phyloP scores from a whole-genome alignment of 495 filamentous ascomycete genomes.

The Monascus purpureus region DNA sequence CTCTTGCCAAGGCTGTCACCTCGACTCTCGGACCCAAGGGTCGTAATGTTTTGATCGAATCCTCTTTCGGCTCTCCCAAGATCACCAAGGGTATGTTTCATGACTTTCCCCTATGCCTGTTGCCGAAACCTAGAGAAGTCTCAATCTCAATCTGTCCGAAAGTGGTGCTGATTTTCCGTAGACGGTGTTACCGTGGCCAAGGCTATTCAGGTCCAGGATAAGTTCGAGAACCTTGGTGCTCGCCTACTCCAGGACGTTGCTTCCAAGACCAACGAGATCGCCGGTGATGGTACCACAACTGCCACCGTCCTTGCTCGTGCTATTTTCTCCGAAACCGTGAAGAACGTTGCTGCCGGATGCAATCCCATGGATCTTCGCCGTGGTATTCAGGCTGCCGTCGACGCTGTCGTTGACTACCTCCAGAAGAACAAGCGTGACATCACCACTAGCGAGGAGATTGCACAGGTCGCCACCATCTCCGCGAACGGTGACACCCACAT shows the following conservation, averaged over 20 bases:
- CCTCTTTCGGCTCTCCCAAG: slow-evolving; percentile 93
- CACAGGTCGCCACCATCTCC: slow-evolving; percentile 94
- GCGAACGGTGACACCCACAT: slow-evolving; percentile 96
- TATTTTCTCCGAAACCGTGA: slow-evolving; percentile 99
- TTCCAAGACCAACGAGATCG: slow-evolving; percentile 97
- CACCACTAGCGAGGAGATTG: slow-evolving; percentile 92
- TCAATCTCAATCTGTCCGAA: not conserved
- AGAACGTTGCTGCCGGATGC: slow-evolving; percentile 98
- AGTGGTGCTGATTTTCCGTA: slow-evolving; percentile 28
- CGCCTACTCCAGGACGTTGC: slow-evolving; percentile 94
- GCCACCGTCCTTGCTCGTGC: slow-evolving; percentile 93
- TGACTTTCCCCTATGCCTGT: no score
- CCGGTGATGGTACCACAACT: slow-evolving; percentile 96
- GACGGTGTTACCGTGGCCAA: slow-evolving; percentile 92
- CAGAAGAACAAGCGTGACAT: slow-evolving; percentile 91
- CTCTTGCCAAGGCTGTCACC: slow-evolving; percentile 87
- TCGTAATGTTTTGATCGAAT: slow-evolving; percentile 95
- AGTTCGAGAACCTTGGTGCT: slow-evolving; percentile 98
- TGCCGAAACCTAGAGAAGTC: no score
- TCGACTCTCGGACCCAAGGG: slow-evolving; percentile 97
- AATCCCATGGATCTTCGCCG: slow-evolving; percentile 98
- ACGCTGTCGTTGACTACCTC: slow-evolving; percentile 85
- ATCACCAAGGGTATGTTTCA: slow-evolving; percentile 83
- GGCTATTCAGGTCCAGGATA: slow-evolving; percentile 89
- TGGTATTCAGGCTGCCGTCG: slow-evolving; percentile 91